Evolutionary conservation across 306 rosid genomes (phyloP), one percentile per base, ranked within the genome.

Genomic region (Prunus salicina): DNA sequence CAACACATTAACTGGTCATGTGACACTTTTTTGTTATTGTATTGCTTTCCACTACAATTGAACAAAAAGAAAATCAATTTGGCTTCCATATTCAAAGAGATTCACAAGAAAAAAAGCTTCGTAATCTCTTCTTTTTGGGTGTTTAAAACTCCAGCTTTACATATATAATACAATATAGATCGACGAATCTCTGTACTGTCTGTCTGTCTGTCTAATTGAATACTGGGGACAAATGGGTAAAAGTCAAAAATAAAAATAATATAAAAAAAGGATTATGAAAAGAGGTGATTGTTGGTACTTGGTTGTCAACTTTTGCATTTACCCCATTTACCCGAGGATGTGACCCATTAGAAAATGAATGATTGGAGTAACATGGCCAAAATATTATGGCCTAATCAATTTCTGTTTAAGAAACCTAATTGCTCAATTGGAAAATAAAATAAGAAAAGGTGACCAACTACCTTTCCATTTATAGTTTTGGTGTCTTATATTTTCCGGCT

Each of bases 351-450:
- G 71, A 45, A 16, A 25, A 38, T 22, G 53, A 71, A 55, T 71
- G 51, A 71, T 71, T 71, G 25, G 16, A 3, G 67, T 41, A 56
- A 72, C 76, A 57, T 57, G 66, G 28, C 20, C 22, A 18, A 43
- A 27, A 19, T 56, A n/a, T 56, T 20, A 56, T 7, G 62, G 27
- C 12, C 12, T 49, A 49, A 49, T 49, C 53, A 49, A 49, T 12
- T 12, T 49, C 16, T 49, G 19, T 38, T 38, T 38, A 6, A 38
- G 43, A 38, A 38, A 38, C 8, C 8, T 6, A 34, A 5, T 8
- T 34, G 41, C 8, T 34, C 0, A 34, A 34, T 34, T 34, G 41
- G 41, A 34, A 34, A 34, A 34, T 34, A 32, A 32, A 32, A 32
- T 32, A 12, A 11, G 6, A 18, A 50, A 27, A 27, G 41, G 24